Evolutionary conservation across 495 filamentous ascomycete species (phyloP).

Genomic region (Hypomontagnella monticulosa): DNA sequence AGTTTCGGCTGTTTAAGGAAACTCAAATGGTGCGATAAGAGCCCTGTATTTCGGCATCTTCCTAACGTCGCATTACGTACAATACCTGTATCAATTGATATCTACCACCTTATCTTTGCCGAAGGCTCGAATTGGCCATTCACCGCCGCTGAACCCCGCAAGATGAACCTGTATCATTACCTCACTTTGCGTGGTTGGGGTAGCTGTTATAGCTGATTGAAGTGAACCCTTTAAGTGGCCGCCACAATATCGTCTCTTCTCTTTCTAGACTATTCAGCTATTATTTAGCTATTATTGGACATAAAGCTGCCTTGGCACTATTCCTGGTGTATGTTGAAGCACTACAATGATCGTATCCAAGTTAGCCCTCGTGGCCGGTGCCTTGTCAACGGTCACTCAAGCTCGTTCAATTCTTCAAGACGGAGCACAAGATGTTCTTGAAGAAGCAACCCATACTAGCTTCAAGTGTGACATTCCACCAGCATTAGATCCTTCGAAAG

Average conservation of each 20-base stretch:
- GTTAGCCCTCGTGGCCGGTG: slow-evolving; percentile 35
- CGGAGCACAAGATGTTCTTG: slow-evolving; percentile 13
- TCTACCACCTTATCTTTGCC: slow-evolving; percentile 18
- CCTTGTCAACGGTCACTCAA: slow-evolving; percentile 20
- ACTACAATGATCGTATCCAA: slow-evolving; percentile 29
- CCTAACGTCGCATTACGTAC: slow-evolving; percentile 26
- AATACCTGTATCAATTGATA: too few species aligned
- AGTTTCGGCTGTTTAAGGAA: slow-evolving; percentile 32
- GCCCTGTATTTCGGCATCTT: slow-evolving; percentile 43
- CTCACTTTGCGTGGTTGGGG: slow-evolving; percentile 14
- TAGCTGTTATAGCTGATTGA: slow-evolving; percentile 19
- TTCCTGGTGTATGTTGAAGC: background rate
- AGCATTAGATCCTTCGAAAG: slow-evolving; percentile 41
- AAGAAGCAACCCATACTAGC: background rate
- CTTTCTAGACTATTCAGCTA: background rate
- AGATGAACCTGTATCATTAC: slow-evolving; percentile 7
- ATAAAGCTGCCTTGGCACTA: background rate
- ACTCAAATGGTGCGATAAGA: slow-evolving; percentile 41
- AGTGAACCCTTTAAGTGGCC: slow-evolving; percentile 7
- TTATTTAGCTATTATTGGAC: background rate
- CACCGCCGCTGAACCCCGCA: slow-evolving; percentile 13
- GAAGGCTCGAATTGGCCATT: slow-evolving; percentile 31
- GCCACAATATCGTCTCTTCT: background rate
- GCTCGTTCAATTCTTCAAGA: slow-evolving; percentile 28
- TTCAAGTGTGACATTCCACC: slow-evolving; percentile 47